Base-by-base conservation (phyloP, 106 monocot species). In the Xerophyta viscosa region DNA sequence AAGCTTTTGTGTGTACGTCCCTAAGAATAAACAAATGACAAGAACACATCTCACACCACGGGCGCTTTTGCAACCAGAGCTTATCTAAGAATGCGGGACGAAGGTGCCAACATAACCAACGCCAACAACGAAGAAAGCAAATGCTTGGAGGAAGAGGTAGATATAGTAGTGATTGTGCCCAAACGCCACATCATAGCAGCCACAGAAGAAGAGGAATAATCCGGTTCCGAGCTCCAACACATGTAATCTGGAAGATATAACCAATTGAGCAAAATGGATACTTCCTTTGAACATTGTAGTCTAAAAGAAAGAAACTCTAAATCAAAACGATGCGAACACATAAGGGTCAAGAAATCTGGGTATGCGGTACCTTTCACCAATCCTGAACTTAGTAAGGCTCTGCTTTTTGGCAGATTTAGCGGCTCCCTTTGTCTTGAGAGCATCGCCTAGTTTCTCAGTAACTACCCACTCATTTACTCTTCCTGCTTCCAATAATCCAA, bases 381-480 rank as follows among this genome's bases (percentile, higher is more conserved):
- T 61, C 37, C 66, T 57, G 51, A 66, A 60, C 48, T n/a, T n/a
- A n/a, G n/a, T n/a, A n/a, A n/a, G n/a, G n/a, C 57, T 11, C 9
- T 33, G 71, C 24, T 65, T 71, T 56, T 37, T 62, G 7, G 44
- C 25, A 14, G 55, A 37, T 61, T 77, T 77, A 15, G 39, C 8
- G 15, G 42, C 46, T 0, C 6, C 27, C 56, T 66, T 77, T 3
- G 20, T 56, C 56, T 77, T 71, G 0, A 57, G 14, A 24, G 66
- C 51, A 48, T 66, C 77, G 48, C 77, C 77, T 37, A 71, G 46
- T 37, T 77, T 77, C 46, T 77, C 77, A 1, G 77, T 77, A 21
- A 77, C 70, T 15, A 77, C 62, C 77, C 77, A 77, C 70, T 77
- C 77, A 24, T 77, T 66, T 2, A 66, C 77, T 57, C 71, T 71